Conservation (phyloP, 345 rosid species). For the Limnanthes douglasii region DNA sequence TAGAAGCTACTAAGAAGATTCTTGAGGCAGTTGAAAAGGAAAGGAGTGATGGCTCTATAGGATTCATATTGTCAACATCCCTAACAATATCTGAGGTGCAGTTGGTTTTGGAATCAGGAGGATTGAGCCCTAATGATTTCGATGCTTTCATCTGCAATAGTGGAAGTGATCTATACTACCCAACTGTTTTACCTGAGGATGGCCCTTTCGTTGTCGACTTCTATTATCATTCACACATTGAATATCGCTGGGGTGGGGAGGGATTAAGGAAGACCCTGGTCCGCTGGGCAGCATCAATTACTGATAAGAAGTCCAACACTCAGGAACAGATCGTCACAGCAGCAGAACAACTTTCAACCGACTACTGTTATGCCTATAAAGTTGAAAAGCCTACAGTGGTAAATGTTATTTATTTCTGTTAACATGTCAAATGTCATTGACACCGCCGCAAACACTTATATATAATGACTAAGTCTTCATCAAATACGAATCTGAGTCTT, state of each 20-base stretch:
- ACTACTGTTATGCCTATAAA: constrained; percentile 71
- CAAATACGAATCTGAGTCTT: too few relatives aligned
- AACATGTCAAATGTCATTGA: background rate
- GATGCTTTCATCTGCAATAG: constrained; percentile 96
- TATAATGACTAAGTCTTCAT: too few relatives aligned
- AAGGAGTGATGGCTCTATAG: constrained; percentile 67
- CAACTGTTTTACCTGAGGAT: constrained; percentile 48
- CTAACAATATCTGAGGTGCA: constrained; percentile 73
- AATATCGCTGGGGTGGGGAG: constrained; percentile 99
- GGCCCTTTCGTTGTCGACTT: constrained; percentile 69
- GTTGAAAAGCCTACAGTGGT: constrained; percentile 57
- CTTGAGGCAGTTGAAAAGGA: constrained; percentile 71
- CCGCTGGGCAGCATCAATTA: constrained; percentile 66
- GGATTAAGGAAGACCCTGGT: constrained; percentile 87
- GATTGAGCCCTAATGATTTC: constrained; percentile 58
- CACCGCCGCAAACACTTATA: too few relatives aligned
- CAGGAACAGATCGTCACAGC: constrained; percentile 43
- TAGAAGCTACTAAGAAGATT: constrained; percentile 43
- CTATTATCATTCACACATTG: constrained; percentile 91
- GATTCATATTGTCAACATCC: constrained; percentile 81
- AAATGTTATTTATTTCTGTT: constrained; percentile 4
- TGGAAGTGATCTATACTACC: constrained; percentile 89
- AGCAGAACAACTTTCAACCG: constrained; percentile 76
- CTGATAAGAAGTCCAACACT: constrained; percentile 31
- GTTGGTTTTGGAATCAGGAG: constrained; percentile 52